phyloP scores from a whole-genome alignment of 2,329 filamentous ascomycete genomes.

The Neonectria sp. region DNA sequence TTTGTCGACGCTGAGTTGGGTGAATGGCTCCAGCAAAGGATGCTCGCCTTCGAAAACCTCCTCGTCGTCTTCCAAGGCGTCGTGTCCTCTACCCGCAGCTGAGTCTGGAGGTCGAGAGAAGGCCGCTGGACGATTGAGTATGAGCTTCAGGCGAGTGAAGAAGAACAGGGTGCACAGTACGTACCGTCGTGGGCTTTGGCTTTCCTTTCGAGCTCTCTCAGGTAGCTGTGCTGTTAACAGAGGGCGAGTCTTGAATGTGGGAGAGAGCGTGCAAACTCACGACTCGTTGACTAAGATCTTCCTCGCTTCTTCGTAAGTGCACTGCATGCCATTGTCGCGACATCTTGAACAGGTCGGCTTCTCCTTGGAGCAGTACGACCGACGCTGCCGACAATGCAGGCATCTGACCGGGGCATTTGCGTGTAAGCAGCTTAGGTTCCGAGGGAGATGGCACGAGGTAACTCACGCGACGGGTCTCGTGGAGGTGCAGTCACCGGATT shows the following conservation, averaged over 20 bases:
- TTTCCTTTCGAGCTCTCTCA: constrained; percentile 53
- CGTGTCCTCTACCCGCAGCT: neutral
- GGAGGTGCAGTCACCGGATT: constrained; percentile 2
- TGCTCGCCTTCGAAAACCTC: constrained; percentile 52
- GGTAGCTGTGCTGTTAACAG: constrained; percentile 47
- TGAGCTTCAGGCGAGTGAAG: neutral
- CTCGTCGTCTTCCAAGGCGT: constrained; percentile 39
- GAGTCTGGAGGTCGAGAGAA: neutral
- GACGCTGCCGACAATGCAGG: constrained; percentile 52
- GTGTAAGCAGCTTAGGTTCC: neutral
- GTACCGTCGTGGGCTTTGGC: constrained; percentile 50
- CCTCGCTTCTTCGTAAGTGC: constrained; percentile 54
- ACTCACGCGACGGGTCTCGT: constrained; percentile 49
- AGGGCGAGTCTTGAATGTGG: neutral
- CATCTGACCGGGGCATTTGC: constrained; percentile 44
- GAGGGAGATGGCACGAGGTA: neutral
- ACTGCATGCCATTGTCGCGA: constrained; percentile 48
- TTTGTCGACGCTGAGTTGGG: constrained; percentile 52
- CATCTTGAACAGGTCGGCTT: constrained; percentile 54
- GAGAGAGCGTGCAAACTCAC: constrained; percentile 31
- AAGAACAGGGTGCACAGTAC: constrained; percentile 9
- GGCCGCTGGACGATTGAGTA: neutral
- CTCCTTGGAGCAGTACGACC: constrained; percentile 56
- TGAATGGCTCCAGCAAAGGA: constrained; percentile 53
- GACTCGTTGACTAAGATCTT: constrained; percentile 55